A percentile compares a stretch with the other conserved stretches of the same genome.
Evolutionary conservation across 805 yeast genomes (phyloP).

Genomic region (Lipomyces oligophaga): DNA sequence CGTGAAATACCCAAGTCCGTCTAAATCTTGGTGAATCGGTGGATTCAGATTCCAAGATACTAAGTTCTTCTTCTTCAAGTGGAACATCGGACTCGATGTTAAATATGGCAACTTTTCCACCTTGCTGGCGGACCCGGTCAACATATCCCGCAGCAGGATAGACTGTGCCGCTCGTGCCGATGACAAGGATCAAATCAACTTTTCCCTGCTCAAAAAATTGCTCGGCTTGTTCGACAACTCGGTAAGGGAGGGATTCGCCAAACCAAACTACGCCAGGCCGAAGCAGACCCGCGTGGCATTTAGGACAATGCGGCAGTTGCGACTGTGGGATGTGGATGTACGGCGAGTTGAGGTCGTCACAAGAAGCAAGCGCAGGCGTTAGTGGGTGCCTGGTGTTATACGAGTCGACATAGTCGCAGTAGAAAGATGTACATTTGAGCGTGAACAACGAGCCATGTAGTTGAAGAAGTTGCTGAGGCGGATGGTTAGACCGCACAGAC

Average conservation of each 20-base stretch:
- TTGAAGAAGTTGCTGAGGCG: constrained; percentile 51
- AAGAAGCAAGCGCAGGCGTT: constrained; percentile 48
- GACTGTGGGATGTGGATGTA: constrained; percentile 43
- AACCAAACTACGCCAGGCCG: constrained; percentile 94
- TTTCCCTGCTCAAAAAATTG: constrained; percentile 54
- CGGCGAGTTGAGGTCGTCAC: too few species aligned
- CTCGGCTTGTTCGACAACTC: constrained; percentile 63
- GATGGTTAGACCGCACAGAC: constrained; percentile 62
- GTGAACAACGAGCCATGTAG: constrained; percentile 77
- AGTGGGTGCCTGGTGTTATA: constrained; percentile 56
- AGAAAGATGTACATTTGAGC: constrained; percentile 69
- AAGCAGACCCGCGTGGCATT: constrained; percentile 59
- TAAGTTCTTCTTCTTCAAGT: constrained; percentile 7
- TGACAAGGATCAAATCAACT: constrained; percentile 72
- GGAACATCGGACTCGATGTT: constrained; percentile 52
- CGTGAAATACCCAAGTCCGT: constrained; percentile 36
- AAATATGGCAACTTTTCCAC: constrained; percentile 81
- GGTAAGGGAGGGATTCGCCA: constrained; percentile 79
- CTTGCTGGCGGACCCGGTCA: constrained; percentile 64
- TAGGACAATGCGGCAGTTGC: constrained; percentile 73
- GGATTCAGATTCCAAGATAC: not conserved
- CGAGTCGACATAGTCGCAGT: constrained; percentile 59
- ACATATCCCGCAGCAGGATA: constrained; percentile 95
- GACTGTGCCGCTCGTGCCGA: constrained; percentile 80
- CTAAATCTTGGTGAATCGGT: too few species aligned